Evolutionary conservation across 2,329 filamentous ascomycete species (phyloP).

Genomic region (Madurella mycetomatis): DNA sequence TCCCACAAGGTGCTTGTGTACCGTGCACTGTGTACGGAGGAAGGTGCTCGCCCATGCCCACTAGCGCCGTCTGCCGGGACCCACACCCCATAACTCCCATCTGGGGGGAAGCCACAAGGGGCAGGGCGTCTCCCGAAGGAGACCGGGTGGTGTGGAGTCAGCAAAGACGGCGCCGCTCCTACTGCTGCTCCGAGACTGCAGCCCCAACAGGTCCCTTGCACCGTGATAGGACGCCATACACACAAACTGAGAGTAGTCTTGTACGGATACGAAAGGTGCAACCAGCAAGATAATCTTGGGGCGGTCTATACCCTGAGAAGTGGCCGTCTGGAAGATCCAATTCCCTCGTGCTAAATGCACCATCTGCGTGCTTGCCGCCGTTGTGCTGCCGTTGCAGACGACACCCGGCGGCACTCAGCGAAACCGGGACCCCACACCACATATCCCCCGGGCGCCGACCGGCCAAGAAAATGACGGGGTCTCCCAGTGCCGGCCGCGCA

Average conservation of each 20-base stretch:
- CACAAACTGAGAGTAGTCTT: too few relatives aligned
- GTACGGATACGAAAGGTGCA: background rate
- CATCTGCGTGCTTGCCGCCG: too few relatives aligned
- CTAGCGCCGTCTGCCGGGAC: slow-evolving; percentile 9
- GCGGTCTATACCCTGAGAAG: too few relatives aligned
- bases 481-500: background rate
- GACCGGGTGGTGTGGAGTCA: slow-evolving; percentile 4
- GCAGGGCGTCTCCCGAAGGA: slow-evolving; percentile 1
- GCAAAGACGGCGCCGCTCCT: background rate
- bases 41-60: too few relatives aligned
- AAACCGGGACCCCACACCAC: too few relatives aligned
- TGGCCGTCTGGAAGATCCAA: too few relatives aligned
- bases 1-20: background rate
- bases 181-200: slow-evolving; percentile 16
- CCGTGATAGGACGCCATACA: slow-evolving; percentile 11
- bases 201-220: slow-evolving; percentile 17
- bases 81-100: slow-evolving; percentile 9
- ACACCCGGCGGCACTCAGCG: too few relatives aligned
- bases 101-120: slow-evolving; percentile 12
- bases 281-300: background rate
- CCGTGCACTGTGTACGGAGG: background rate
- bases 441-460: slow-evolving; percentile 2
- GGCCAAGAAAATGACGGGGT: background rate
- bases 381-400: too few relatives aligned
- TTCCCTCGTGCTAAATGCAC: too few relatives aligned